These are phyloP conservation scores for Pichia sp. DNA, from an alignment of 1,139 yeast species.

Conservation along the genomic window DNA sequence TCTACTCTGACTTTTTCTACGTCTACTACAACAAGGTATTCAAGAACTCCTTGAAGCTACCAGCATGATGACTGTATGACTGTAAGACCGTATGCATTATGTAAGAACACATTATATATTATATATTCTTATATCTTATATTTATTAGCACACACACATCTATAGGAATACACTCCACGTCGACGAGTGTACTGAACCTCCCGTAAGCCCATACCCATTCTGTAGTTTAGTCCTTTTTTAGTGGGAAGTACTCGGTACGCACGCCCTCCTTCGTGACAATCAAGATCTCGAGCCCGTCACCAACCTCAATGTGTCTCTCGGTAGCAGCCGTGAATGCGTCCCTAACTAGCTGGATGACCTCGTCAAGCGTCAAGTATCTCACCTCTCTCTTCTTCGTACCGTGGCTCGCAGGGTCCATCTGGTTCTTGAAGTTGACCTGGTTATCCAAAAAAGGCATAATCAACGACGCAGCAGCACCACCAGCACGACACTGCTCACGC, in stretches of 20 bases:
- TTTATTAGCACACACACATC: neutral
- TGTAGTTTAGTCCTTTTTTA: conserved; percentile 72
- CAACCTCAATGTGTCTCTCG: conserved; percentile 96
- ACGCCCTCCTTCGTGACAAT: conserved; percentile 96
- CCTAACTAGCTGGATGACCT: conserved; percentile 78
- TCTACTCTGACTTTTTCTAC: conserved; percentile 94
- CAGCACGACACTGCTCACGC: conserved; percentile 95
- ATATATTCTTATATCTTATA: neutral
- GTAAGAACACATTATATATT: neutral
- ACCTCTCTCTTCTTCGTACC: conserved; percentile 59
- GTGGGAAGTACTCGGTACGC: conserved; percentile 72
- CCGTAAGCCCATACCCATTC: too few relatives aligned
- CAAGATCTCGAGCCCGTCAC: conserved; percentile 88
- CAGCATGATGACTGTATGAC: conserved; percentile 21
- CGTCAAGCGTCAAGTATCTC: conserved; percentile 69
- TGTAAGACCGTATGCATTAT: neutral
- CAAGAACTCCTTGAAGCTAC: conserved; percentile 74
- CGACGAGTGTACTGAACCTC: too few relatives aligned
- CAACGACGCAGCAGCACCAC: conserved; percentile 94
- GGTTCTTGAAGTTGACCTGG: conserved; percentile 94
- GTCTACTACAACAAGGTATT: conserved; percentile 80
- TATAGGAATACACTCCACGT: neutral
- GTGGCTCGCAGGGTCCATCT: conserved; percentile 69
- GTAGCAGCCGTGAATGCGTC: conserved; percentile 96
- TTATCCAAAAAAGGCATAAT: conserved; percentile 97